Evolutionary conservation across 176 grass and related monocot species (phyloP), one percentile per base, ranked within the genome.

Genomic region (Phoenix dactylifera): DNA sequence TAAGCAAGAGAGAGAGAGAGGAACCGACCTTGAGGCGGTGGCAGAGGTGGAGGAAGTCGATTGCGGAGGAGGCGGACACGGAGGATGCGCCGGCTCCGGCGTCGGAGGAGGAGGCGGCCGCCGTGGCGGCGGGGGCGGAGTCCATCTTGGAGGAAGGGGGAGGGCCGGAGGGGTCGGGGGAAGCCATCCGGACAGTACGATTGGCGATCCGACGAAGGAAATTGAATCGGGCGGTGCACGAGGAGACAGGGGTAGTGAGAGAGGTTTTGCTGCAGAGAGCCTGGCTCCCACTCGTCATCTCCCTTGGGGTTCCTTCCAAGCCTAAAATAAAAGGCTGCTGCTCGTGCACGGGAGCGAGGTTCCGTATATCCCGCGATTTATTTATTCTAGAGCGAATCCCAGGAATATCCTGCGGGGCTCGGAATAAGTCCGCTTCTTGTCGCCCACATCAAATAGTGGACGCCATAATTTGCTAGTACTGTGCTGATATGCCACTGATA

Each of bases 1-100:
- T 12, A 22, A 48, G 2, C 20, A 17, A 19, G 4, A 51, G 3
- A 4, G 6, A 60, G 19, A 55, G 9, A 56, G 52, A 4, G 22
- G n/a, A n/a, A 1, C 19, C 29, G 68, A 97, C 93, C 87, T 97
- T 97, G 64, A 97, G 93, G 55, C 76, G 67, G 74, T 85, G 87
- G 56, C 93, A 97, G 22, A 97, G 81, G 5, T 87, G 85, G 76
- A 97, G 84, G 73, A 97, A 97, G 80, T 92, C 84, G 70, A 97
- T 88, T 64, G 78, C 84, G 4, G 92, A 91, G 63, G 87, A 66
- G 60, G 74, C 73, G 5, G 86, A 60, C 2, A 44, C 35, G 35
- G 7, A 44, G 9, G 35, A 44, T 30, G 28, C 28, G 10, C 35
- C 35, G 35, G 35, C 35, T 7, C 1, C 9, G 35, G 35, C 35